A percentile compares a stretch with the other conserved stretches of the same genome.
phyloP scores from a whole-genome alignment of 2,329 filamentous ascomycete genomes.

The Penicillium sp. region DNA sequence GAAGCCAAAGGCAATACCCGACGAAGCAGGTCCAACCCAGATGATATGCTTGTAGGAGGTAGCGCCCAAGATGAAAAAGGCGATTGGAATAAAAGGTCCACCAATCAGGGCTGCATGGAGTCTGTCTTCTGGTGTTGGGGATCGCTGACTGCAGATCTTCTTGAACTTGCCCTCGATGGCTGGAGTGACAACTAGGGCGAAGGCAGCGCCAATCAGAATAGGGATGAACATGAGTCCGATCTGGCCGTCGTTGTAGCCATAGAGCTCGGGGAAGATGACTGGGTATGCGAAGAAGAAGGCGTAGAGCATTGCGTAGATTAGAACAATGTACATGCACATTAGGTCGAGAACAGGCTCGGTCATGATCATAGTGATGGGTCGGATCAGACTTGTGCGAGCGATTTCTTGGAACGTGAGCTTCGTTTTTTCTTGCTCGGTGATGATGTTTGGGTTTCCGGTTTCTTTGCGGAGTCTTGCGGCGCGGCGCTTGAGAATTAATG shows the following conservation, averaged over 20 bases:
- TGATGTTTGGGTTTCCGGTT: conserved; percentile 34
- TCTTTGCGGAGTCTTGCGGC: conserved; percentile 34
- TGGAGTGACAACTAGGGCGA: conserved; percentile 35
- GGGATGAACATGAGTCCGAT: conserved; percentile 46
- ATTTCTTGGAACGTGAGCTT: conserved; percentile 30
- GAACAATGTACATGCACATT: conserved; percentile 74
- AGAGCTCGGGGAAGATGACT: conserved; percentile 71
- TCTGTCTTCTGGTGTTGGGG: conserved; percentile 70
- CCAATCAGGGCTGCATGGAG: conserved; percentile 72
- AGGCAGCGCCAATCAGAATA: conserved; percentile 34
- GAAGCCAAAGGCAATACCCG: conserved; percentile 69
- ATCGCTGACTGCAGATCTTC: conserved; percentile 57
- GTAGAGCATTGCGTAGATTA: conserved; percentile 49
- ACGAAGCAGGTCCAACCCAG: conserved; percentile 58
- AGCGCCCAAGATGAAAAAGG: conserved; percentile 63
- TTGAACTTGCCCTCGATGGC: conserved; percentile 74
- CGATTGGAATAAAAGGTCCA: conserved; percentile 66
- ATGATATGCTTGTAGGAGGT: conserved; percentile 58
- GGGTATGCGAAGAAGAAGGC: conserved; percentile 53
- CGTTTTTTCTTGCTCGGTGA: conserved; percentile 34
- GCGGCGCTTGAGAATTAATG: conserved; percentile 35
- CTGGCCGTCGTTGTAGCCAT: conserved; percentile 46
- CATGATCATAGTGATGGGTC: conserved; percentile 77
- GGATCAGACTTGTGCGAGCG: conserved; percentile 68
- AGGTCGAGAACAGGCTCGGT: conserved; percentile 44